Base-by-base conservation (phyloP, 2,329 filamentous ascomycete species). In the Conoideocrella luteorostrata region DNA sequence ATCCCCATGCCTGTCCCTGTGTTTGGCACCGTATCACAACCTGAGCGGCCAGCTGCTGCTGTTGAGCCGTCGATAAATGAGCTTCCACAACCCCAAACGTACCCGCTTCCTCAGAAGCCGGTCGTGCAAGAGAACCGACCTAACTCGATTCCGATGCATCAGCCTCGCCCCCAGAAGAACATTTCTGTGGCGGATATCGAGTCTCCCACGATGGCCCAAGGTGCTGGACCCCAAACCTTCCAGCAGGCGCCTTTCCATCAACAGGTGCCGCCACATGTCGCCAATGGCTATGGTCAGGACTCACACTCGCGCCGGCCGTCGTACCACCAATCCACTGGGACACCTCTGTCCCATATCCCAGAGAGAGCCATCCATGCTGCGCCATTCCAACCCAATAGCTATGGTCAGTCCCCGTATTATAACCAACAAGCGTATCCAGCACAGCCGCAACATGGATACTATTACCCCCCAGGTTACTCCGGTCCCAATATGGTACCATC, bases 121-220 rank as follows among this genome's bases (percentile, higher is more conserved):
- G 62, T 66, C 17, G 74, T 77, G 61, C 71, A 78, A 52, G 77
- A 82, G 57, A 80, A 71, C 52, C 67, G 72, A 12, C 55, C 56
- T 34, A 64, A 71, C 5, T 63, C 68, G 34, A 69, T 78, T 52
- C 78, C 88, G 1, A 95, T 97, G 82, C 88, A 97, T 61, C 93
- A 97, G 61, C 93, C 93, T 45, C 84, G 88, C 41, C 91, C 93
- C 7, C 90, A 97, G 63, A 97, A 97, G 71, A 77, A 89, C 5
- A 88, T 97, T 24, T 96, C 90, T 9, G 82, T 97, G 46, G 87
- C 88, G 45, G 89, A 88, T 56, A 95, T 97, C 53, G 93, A 97
- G 63, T 86, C 86, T 7, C 88, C 90, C 4, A 81, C 78, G 5
- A 74, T 68, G 54, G 60, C 65, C 41, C 71, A 70, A 55, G 72